Evolutionary conservation across 805 yeast genomes (phyloP), one percentile per base, ranked within the genome.

Genomic region (Kodamaea restingae): DNA sequence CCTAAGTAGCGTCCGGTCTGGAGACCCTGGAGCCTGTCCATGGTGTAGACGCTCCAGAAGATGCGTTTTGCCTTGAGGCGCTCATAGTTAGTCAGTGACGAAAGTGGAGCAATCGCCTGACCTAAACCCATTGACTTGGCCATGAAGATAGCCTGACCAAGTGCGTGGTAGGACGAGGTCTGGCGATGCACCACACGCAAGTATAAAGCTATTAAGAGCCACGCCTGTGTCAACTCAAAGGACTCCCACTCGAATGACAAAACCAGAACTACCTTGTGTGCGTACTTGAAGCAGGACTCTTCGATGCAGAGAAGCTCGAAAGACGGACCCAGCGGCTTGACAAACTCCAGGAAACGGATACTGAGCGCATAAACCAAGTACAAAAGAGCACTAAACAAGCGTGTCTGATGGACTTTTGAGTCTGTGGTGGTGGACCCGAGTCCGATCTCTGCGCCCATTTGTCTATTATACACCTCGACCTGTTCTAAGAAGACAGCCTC

Each of bases 401-500:
- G 66, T 1, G 76, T 67, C 45, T 55, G 61, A 47, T 52, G 55
- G 15, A 57, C 53, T 39, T 59, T 57, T 22, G 54, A 20, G 21
- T 29, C 42, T 7, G 14, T 15, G 12, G 28, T 9, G 17, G 32
- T 26, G 3, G 38, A 45, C 15, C 48, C 42, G 33, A 42, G 39
- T 8, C 24, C 40, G 14, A 32, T 15, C 18, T 39, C 35, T 6
- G 12, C 34, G 11, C 35, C 35, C 32, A 39, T 7, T 15, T 26
- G 22, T 11, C 27, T 30, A 25, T 29, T 34, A 32, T 60, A 67
- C 9, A 54, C 58, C 7, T 44, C 47, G 21, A 61, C 61, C 53
- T 79, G 84, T 43, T 74, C 73, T 42, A 73, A 49, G 48, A 79
- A 79, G 22, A 75, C 73, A 1, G 63, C 52, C 48, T 76, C 78